Percentiles rank a stretch among this genome's conserved stretches.
These are phyloP conservation scores for Rhododendron mucronatum DNA, from an alignment of 148 eudicot genomes.

Conservation along the genomic window DNA sequence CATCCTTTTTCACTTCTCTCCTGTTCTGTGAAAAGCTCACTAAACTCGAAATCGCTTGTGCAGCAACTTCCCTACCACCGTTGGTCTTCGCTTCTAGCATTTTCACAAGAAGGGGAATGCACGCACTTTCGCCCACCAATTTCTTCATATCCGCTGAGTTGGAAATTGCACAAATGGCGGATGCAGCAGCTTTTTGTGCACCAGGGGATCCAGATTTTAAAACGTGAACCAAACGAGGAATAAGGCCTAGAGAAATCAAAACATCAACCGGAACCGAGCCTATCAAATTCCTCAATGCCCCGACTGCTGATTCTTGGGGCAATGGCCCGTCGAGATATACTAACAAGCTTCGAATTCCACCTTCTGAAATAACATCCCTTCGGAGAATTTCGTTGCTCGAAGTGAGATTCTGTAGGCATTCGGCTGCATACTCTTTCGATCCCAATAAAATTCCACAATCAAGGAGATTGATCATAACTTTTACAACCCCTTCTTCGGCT, in stretches of 20 bases:
- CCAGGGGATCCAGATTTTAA: conserved; percentile 67
- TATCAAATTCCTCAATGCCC: conserved; percentile 69
- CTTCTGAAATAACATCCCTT: conserved; percentile 55
- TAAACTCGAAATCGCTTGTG: conserved; percentile 69
- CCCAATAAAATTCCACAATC: conserved; percentile 64
- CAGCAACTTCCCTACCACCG: conserved; percentile 64
- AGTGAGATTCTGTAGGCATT: conserved; percentile 83
- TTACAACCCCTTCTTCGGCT: conserved; percentile 75
- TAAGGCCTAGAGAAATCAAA: conserved; percentile 50
- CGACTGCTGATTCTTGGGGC: conserved; percentile 85
- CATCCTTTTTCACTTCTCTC: conserved; percentile 69
- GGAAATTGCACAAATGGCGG: conserved; percentile 54
- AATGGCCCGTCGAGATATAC: conserved; percentile 71
- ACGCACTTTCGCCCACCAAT: conserved; percentile 62
- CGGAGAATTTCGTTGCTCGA: conserved; percentile 56
- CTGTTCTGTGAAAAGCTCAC: conserved; percentile 46
- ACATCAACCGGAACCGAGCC: conserved; percentile 49
- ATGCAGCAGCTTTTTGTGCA: conserved; percentile 65
- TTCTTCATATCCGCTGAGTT: conserved; percentile 48
- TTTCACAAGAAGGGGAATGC: conserved; percentile 56
- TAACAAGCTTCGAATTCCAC: conserved; percentile 60
- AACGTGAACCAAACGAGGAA: conserved; percentile 69
- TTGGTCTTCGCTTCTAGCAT: conserved; percentile 79
- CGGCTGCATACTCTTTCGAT: conserved; percentile 88
- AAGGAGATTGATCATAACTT: conserved; percentile 66